Base-by-base conservation (phyloP, 2,329 filamentous ascomycete genomes). In the Aspergillus pseudoterreus region DNA sequence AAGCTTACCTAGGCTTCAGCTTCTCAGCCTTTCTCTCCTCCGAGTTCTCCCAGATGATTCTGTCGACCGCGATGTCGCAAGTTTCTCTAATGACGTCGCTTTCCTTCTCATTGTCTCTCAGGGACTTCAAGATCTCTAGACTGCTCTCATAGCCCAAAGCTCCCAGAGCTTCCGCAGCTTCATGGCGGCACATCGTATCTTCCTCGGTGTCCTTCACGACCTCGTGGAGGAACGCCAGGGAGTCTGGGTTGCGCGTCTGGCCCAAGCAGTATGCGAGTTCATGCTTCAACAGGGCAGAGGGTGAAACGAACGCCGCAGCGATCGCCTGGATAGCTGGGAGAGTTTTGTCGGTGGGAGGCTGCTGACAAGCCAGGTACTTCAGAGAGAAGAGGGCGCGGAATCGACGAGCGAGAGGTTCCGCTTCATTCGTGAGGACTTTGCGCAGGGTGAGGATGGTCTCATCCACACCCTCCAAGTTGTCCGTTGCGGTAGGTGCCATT, bases 361-460 rank as follows among this genome's bases (percentile, higher is more conserved):
- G 71, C 58, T 85, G 82, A 52, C 82, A 85, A 44, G 94, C 92
- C 54, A 97, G 78, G 71, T 97, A 89, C 77, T 99, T 99, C 54
- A 99, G 85, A 15, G 92, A 96, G 78, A 99, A 99, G 62, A 99
- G 88, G 41, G 94, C 92, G 63, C 94, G 90, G 75, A 97, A 99
- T 57, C 94, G 90, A 57, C 90, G 81, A 36, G 92, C 87, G 49
- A 99, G 87, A 43, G 92, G 85, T 56, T 88, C 87, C 12, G 81
- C 75, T 76, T 97, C 94, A 45, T 88, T 87, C 63, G 82, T 86
- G 54, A 99, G 84, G 53, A 86, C 88, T 65, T 87, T 81, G 66
- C 90, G 86, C 35, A 78, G 71, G 32, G 69, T 64, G 41, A 68
- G 56, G 54, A 80, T 67, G 6, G 75, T 75, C 48, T 65, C 59